Evolutionary conservation across 352 stramenopile species (phyloP), one percentile per base, ranked within the genome.

Genomic region (Phytophthora melonis): DNA sequence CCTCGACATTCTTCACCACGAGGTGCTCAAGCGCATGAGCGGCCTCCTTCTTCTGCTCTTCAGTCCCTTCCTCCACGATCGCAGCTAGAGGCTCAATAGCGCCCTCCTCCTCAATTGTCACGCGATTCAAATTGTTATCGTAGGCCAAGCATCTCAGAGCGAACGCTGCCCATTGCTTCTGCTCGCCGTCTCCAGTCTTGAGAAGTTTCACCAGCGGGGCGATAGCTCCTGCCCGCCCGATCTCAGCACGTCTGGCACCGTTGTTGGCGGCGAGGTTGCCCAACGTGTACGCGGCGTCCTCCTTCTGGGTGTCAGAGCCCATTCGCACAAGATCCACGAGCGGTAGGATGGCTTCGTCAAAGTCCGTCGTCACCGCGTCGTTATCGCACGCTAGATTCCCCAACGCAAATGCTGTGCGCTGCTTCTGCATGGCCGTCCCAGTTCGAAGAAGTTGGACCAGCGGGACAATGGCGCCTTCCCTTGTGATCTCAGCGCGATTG

Each of bases 21-120:
- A 74, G 16, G 18, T 52, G 36, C 18, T 54, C 21, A n/a, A 69
- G 67, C 23, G 60, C 43, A 56, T 19, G 25, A 23, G 32, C 27
- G 21, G 63, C 63, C n/a, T 69, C n/a, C 6, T n/a, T 10, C 53
- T 69, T 62, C 36, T 61, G 52, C 3, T 59, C 23, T 1, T 69
- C 53, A 3, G 52, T 58, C 32, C 63, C 63, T 10, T 27, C 32
- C 52, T 63, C 32, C 39, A 63, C 1, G 2, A 52, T 25, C 10
- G 18, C 21, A 23, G 18, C 27, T 1, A 69, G 25, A n/a, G 21
- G 18, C 18, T 21, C 39, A 54, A 55, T 47, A 0, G 41, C 41
- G 19, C 55, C 61, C 36, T 60, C 54, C 9, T 62, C 36, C 8
- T 50, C 39, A 61, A 70, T 66, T 7, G 45, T 54, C 6, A 10